Evolutionary conservation across 345 rosid genomes (phyloP), one percentile per base, ranked within the genome.

Genomic region (Combretum micranthum): DNA sequence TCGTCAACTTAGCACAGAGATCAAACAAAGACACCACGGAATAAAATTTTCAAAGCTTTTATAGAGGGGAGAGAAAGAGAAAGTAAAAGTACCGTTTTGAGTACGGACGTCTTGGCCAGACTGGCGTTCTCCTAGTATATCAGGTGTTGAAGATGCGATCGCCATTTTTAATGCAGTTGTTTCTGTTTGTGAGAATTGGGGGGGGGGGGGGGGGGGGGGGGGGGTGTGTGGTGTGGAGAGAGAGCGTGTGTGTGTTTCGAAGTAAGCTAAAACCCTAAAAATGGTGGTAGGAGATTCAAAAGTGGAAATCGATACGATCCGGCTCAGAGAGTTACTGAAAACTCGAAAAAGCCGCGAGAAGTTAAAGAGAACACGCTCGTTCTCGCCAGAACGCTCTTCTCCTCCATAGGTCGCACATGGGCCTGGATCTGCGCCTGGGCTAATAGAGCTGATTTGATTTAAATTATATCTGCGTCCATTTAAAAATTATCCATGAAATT

Each of bases 101-200:
- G 95, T 85, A 47, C 96, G 99, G 57, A 93, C 99, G 74, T 90
- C 99, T 65, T 85, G 95, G 62, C 96, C 99, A 44, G 84, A 79
- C 52, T 87, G 97, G 37, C 97, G 89, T 2, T 90, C 99, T 22
- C 99, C 99, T 37, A 82, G 75, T 63, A 93, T 89, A 77, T 90
- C 99, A 14, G 64, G 91, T 64, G 88, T 82, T 42, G 80, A 85
- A 2, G 83, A 71, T 0, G 82, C 48, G 57, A 87, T 58, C 20
- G 87, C 78, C 98, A 92, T 81, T 43, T 65, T 18, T 21, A 19
- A 18, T 47, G 21, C 15, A 7, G n/a, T 56, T 43, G 5, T 32
- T 5, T 9, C 9, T 7, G 39, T 32, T 32, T 5, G 39, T 7
- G 39, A 32, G 39, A 32, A 32, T 32, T 9, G 2, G 1, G 39